Conservation (phyloP, 2,329 filamentous ascomycete genomes). For the Aspergillus awamori region DNA sequence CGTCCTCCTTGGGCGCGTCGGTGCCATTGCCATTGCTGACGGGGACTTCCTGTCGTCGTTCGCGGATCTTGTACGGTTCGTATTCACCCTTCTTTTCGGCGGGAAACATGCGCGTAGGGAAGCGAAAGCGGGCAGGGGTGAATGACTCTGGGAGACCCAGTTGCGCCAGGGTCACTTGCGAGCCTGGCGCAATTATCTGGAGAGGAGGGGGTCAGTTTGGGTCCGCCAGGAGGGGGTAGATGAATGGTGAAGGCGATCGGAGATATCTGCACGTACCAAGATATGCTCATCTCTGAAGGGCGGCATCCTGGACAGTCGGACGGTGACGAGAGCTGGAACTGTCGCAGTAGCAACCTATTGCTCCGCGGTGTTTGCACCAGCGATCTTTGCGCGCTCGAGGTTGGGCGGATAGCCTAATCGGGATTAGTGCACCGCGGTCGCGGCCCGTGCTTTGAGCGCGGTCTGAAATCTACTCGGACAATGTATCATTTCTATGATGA, state of each 20-base stretch:
- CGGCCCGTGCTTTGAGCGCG: constrained; percentile 3
- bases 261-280: constrained; percentile 42
- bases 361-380: constrained; percentile 26
- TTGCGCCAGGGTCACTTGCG: constrained; percentile 87
- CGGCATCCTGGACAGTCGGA: constrained; percentile 43
- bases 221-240: neutral
- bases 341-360: constrained; percentile 22
- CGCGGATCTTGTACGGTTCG: constrained; percentile 78
- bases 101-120: constrained; percentile 91
- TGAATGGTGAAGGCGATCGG: neutral
- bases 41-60: constrained; percentile 42
- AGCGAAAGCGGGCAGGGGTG: constrained; percentile 81
- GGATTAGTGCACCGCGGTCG: constrained; percentile 29
- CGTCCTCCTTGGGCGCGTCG: constrained; percentile 40
- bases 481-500: too few species aligned
- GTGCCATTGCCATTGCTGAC: constrained; percentile 31
- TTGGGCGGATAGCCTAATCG: constrained; percentile 24
- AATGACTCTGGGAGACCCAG: constrained; percentile 87
- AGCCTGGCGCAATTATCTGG: constrained; percentile 66
- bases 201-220: constrained; percentile 12
- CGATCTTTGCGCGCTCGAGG: constrained; percentile 26
- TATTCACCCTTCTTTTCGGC: constrained; percentile 75
- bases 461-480: neutral
- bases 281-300: constrained; percentile 58
- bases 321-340: constrained; percentile 15